Evolutionary conservation across 2,329 filamentous ascomycete species (phyloP).

Genomic region (Alternaria rosae): DNA sequence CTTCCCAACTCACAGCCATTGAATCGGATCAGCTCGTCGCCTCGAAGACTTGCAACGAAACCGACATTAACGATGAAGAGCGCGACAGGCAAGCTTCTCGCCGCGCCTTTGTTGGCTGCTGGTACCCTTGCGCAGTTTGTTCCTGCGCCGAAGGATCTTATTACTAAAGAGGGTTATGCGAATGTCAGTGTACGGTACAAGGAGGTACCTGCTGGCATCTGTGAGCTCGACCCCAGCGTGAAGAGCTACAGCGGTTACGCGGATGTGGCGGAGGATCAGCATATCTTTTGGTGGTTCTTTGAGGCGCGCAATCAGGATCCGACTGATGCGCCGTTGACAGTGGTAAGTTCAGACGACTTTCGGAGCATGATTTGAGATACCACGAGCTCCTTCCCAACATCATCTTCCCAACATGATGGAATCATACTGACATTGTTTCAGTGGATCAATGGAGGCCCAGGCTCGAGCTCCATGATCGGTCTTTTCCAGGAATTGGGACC

Average conservation of each 20-base stretch:
- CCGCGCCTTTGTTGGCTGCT: constrained; percentile 28
- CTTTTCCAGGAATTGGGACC: constrained; percentile 62
- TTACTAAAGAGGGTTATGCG: constrained; percentile 53
- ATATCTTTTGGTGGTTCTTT: constrained; percentile 66
- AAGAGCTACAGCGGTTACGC: constrained; percentile 65
- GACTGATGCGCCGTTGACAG: constrained; percentile 62
- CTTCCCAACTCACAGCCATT: not conserved
- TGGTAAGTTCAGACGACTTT: constrained; percentile 33
- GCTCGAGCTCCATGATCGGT: constrained; percentile 65
- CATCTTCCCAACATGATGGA: not conserved
- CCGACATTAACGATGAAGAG: constrained; percentile 19
- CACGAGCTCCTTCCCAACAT: not conserved
- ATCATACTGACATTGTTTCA: not conserved
- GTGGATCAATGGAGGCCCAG: constrained; percentile 66
- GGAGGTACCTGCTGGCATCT: constrained; percentile 61
- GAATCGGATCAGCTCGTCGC: not conserved
- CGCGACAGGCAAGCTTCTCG: constrained; percentile 13
- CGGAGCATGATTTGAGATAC: not conserved
- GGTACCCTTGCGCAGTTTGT: constrained; percentile 53
- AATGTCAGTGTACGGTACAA: constrained; percentile 66
- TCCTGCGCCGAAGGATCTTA: constrained; percentile 55
- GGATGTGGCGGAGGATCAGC: constrained; percentile 59
- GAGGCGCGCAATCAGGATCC: constrained; percentile 61
- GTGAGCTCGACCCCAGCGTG: constrained; percentile 63
- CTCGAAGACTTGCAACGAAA: not conserved